Evolutionary conservation across 139 green algal species (phyloP), one percentile per base, ranked within the genome.

Genomic region (Prasinococcaceae sp.): DNA sequence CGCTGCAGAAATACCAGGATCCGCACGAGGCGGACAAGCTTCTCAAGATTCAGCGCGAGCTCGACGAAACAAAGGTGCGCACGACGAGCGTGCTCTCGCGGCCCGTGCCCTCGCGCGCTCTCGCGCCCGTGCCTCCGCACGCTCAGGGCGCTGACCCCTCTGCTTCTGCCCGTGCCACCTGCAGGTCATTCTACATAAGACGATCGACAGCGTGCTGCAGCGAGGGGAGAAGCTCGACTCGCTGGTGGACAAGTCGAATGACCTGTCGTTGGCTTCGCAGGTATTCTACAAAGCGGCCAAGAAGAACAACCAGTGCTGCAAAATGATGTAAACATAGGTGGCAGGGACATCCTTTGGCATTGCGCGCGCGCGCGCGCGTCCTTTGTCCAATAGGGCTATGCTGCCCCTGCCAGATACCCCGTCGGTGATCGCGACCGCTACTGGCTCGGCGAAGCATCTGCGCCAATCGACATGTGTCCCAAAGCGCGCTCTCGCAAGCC

Each of bases 201-300:
- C 92, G 2, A 99, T 99, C 47, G 92, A 99, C 63, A 88, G 74
- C 51, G 88, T 99, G 56, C 70, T 99, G 53, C 76, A 82, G 62
- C 61, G 92, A 6, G 90, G 92, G 3, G 92, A 98, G 69, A 96
- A 96, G 79, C 67, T 99, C 30, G 92, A 99, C 53, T 71, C 63
- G 10, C 69, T 99, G 32, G 92, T 99, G 25, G 85, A 94, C 53
- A 97, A 95, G 77, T 84, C 64, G 42, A 80, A 74, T 9, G 92
- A 98, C 61, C 78, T 99, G 0, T 82, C 63, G 51, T 72, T 98
- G 63, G 92, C 92, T 28, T 94, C 81, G 28, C 58, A 66, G 58
- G 16, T 66, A n/a, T 77, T 77, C 55, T 77, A 77, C 60, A 77
- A 74, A 50, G 46, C 63, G 24, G 69, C 69, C 32, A 76, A 61